Conservation (phyloP, 441 rosid genomes). For the Euphorbia celastroides region DNA sequence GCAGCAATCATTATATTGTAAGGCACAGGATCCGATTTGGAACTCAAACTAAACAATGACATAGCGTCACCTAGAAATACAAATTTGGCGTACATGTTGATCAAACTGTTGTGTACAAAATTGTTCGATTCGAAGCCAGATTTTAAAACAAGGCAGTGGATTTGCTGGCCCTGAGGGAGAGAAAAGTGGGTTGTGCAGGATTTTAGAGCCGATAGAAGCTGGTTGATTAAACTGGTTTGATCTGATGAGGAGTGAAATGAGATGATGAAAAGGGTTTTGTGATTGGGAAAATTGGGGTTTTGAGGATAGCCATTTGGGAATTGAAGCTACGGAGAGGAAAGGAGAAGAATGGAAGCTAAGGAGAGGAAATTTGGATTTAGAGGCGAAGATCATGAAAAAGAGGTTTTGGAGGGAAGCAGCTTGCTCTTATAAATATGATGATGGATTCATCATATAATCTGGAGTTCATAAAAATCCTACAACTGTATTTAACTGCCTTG, state of each 20-base stretch:
- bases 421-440: not conserved
- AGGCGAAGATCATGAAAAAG: constrained; percentile 32
- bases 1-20: constrained; percentile 66
- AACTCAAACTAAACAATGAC: constrained; percentile 33
- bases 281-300: not conserved
- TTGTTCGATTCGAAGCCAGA: constrained; percentile 55
- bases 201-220: constrained; percentile 62
- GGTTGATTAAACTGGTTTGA: constrained; percentile 21
- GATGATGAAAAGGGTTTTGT: constrained; percentile 18
- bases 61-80: constrained; percentile 45
- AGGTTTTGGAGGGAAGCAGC: constrained; percentile 9
- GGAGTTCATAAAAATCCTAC: too few relatives aligned
- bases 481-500: too few relatives aligned
- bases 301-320: constrained; percentile 33
- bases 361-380: constrained; percentile 22
- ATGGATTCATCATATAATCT: too few relatives aligned
- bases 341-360: not conserved
- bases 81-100: constrained; percentile 68
- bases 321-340: not conserved
- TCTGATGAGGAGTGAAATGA: constrained; percentile 17
- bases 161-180: constrained; percentile 40
- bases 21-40: constrained; percentile 43
- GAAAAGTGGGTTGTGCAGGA: constrained; percentile 36
- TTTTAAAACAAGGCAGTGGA: constrained; percentile 48
- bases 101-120: constrained; percentile 59